phyloP scores from a whole-genome alignment of 495 filamentous ascomycete species.

The Xylaria castorea region DNA sequence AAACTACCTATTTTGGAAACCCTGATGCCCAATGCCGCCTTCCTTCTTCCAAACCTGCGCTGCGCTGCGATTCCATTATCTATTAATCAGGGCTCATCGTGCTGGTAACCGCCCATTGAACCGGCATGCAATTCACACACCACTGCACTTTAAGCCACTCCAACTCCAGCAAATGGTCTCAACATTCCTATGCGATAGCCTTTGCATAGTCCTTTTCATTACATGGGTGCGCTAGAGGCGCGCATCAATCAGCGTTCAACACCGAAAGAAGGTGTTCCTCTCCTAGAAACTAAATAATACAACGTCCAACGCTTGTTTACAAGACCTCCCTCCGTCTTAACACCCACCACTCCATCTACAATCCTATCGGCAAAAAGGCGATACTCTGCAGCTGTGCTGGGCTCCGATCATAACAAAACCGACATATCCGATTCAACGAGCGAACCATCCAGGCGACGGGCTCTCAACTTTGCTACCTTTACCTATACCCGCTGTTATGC shows the following conservation, averaged over 20 bases:
- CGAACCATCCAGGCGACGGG: neutral
- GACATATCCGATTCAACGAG: constrained; percentile 1
- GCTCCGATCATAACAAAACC: neutral
- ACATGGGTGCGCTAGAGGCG: constrained; percentile 41
- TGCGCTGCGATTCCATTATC: constrained; percentile 10
- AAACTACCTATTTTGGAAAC: constrained; percentile 39
- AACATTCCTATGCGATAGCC: constrained; percentile 29
- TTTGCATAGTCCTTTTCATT: constrained; percentile 28
- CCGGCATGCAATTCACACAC: constrained; percentile 9
- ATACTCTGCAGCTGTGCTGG: constrained; percentile 5
- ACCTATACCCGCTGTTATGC: constrained; percentile 42
- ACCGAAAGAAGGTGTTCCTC: constrained; percentile 3
- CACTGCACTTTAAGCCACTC: neutral
- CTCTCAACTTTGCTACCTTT: constrained; percentile 12
- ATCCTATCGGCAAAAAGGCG: neutral
- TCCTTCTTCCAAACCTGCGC: neutral
- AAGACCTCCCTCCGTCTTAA: neutral
- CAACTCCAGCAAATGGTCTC: constrained; percentile 20
- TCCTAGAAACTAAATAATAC: constrained; percentile 7
- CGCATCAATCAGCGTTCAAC: constrained; percentile 22
- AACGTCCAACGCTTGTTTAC: constrained; percentile 7
- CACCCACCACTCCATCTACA: neutral
- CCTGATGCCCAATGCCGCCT: constrained; percentile 30
- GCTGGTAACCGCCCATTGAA: constrained; percentile 1
- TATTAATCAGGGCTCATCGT: constrained; percentile 8